Evolutionary conservation across 2,329 filamentous ascomycete genomes (phyloP), one percentile per base, ranked within the genome.

Genomic region (Seiridium cupressi): DNA sequence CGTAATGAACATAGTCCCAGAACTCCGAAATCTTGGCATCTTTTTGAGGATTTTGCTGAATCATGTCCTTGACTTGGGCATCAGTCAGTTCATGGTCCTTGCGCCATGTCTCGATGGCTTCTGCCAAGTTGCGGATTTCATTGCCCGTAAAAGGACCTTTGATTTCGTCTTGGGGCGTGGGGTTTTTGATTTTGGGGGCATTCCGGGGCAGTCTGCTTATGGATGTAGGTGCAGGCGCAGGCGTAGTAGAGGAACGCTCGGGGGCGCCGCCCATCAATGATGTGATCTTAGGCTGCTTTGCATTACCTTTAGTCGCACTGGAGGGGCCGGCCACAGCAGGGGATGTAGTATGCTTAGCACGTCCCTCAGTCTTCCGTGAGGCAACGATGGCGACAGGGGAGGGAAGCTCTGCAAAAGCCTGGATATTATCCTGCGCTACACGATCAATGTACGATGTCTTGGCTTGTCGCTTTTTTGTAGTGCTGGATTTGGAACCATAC

Each of bases 1-100:
- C 76, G 3, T 76, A 74, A 49, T 74, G 73, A n/a, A 88, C 73
- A 3, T 67, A 66, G 13, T 73, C 68, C 84, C 85, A 88, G 7
- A 89, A 75, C 9, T 79, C 74, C 4, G 72, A 70, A 2, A 73
- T 73, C 35, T 60, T 61, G 48, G 60, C 58, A 26, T 26, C 18
- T 34, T 63, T 58, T 51, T 62, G 61, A 8, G 71, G 65, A 36
- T 70, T 54, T 56, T 60, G 53, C 57, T 70, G 77, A 18, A 81
- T 75, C 61, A 82, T 65, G 5, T 76, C 73, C 58, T 84, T 86
- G n/a, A 86, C 67, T 34, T 82, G 67, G 26, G 66, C 55, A 60
- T 83, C 76, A 1, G 72, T 74, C 66, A 84, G 65, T 31, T 73
- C 68, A 57, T 81, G 66, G 8, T 79, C 73, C 0, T 75, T 71